A percentile compares a stretch with the other conserved stretches of the same genome.
Conservation (phyloP, 345 rosid genomes). For the Lepidium sativum region DNA sequence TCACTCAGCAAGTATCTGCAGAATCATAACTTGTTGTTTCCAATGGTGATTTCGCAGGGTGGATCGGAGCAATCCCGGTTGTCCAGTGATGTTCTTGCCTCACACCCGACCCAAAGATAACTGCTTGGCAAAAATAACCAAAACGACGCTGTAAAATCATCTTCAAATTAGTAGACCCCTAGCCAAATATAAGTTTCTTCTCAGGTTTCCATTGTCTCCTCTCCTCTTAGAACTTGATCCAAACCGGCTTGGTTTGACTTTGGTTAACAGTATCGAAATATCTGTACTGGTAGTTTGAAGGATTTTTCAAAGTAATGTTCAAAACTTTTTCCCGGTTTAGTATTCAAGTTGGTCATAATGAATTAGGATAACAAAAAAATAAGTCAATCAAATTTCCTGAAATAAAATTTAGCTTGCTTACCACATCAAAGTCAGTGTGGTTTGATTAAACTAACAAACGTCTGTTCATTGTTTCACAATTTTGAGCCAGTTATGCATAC, state of each 20-base stretch:
- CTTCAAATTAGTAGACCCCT: slow-evolving; percentile 5
- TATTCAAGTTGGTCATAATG: neutral
- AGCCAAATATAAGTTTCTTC: neutral
- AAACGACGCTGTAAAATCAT: slow-evolving; percentile 1
- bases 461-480: neutral
- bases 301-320: neutral
- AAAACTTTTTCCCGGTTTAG: neutral
- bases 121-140: slow-evolving; percentile 30
- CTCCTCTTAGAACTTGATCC: neutral
- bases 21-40: neutral
- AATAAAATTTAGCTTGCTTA: neutral
- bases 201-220: slow-evolving; percentile 2
- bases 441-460: neutral
- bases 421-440: neutral
- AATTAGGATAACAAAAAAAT: neutral
- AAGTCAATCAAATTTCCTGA: neutral
- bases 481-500: neutral
- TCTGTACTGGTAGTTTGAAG: neutral
- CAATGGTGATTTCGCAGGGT: slow-evolving; percentile 5
- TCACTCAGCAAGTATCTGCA: neutral
- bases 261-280: neutral
- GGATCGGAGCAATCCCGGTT: slow-evolving; percentile 21
- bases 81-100: slow-evolving; percentile 27
- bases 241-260: neutral
- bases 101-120: slow-evolving; percentile 30